Evolutionary conservation across 2,329 filamentous ascomycete genomes (phyloP), one percentile per base, ranked within the genome.

Genomic region (Leptographium radiaticola): DNA sequence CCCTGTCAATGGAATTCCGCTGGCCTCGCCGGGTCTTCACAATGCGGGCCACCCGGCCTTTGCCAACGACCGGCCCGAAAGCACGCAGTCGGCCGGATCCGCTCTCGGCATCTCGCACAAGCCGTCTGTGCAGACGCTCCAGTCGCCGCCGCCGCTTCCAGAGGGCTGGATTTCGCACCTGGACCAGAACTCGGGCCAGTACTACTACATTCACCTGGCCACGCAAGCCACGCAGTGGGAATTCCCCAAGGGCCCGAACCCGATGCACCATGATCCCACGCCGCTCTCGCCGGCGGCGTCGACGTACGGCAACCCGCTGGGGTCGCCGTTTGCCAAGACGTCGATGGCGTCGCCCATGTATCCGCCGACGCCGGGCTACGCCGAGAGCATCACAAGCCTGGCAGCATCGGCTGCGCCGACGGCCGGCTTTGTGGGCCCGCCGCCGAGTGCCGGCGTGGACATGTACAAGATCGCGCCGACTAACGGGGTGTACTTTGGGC

Each of bases 141-240:
- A 85, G 31, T 95, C 89, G 16, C 93, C 93, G 36, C 93, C 93
- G 25, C 93, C 91, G 2, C 76, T 98, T 16, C 93, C 93, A 7
- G 93, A 98, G 70, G 93, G 93, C 38, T 98, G 93, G 93, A 97
- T 98, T 63, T 89, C 93, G 20, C 93, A 97, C 67, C 76, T 97
- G 6, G 93, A 98, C 66, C 87, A 89, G 60, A 95, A 87, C 65
- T 97, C 91, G 2, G 93, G 93, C 1, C 91, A 97, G 65, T 98
- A 97, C 69, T 98, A 98, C 68, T 98, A 98, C 64, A 98, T 98
- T 56, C 93, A 98, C 67, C 76, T 98, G 34, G 87, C 90, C 1
- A 90, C 88, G 0, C 93, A 97, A 65, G 89, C 90, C 3, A 98
- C 93, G 0, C 93, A 98, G 66, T 98, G 93, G 93, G 93, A 98